Evolutionary conservation across 768 basidiomycete species (phyloP), one percentile per base, ranked within the genome.

Genomic region (Trametes meyenii): DNA sequence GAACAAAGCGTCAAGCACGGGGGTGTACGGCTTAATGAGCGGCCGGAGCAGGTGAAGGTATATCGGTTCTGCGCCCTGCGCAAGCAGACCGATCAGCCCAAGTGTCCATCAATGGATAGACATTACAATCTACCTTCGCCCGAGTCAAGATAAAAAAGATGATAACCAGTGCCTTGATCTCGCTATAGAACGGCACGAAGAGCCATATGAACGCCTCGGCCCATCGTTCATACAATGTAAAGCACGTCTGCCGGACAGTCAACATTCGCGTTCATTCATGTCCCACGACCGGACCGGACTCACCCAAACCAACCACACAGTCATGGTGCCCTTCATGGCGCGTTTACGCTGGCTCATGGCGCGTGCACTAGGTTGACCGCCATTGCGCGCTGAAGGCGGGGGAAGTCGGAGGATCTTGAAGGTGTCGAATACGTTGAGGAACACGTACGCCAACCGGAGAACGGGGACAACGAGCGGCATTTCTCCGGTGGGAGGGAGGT

Each of bases 221-320:
- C 21, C 83, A 78, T 44, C 85, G 80, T 72, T 94, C 92, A 62
- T 90, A 89, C 29, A 78, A 74, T 23, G 83, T 78, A 67, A 89
- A 82, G 69, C 86, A 90, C 67, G 83, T 85, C 90, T 92, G 58
- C 66, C 23, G 66, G 57, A 40, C 39, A 55, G 45, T 43, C 53
- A 16, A 55, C 29, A 33, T 19, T 50, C 46, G 55, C 33, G 42
- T 46, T 24, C 26, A 10, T 50, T 12, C 42, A 26, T 48, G 51
- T 23, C 39, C 21, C 26, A 51, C 26, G 54, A 44, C 43, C 45
- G 23, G 29, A 51, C 58, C 43, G 48, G 54, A 73, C 78, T 75
- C 76, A 91, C 92, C 89, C 90, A 94, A 64, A 94, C 85, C 44
- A 91, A 79, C 93, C 93, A 94, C 14, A 94, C 83, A 39, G 90